phyloP scores from a whole-genome alignment of 148 eudicot species.

The Chenopodium quinoa region DNA sequence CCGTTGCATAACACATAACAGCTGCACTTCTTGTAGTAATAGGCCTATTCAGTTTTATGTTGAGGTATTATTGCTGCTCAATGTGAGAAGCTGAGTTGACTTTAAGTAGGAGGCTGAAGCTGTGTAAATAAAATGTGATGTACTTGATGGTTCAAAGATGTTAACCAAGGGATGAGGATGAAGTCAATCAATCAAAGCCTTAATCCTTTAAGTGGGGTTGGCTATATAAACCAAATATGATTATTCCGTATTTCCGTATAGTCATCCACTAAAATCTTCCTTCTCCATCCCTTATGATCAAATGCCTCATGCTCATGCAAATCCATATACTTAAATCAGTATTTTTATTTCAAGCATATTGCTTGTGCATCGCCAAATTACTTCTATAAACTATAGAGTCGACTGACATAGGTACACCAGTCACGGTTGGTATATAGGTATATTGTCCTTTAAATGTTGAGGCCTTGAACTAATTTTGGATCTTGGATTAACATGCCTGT shows the following conservation, averaged over 20 bases:
- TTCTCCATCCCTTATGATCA: too few species aligned
- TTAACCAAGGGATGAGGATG: neutral
- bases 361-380: too few species aligned
- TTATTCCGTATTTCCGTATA: too few species aligned
- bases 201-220: too few species aligned
- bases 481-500: neutral
- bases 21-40: neutral
- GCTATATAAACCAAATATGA: too few species aligned
- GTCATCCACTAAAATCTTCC: too few species aligned
- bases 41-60: neutral
- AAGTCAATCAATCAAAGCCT: neutral
- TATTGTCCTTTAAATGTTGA: neutral
- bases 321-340: neutral
- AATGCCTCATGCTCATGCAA: too few species aligned
- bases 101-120: neutral
- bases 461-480: neutral
- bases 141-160: neutral
- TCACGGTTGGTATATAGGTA: neutral
- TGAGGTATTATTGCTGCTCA: neutral
- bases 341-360: neutral
- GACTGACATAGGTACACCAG: neutral
- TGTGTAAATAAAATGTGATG: neutral
- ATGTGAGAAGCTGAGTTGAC: slow-evolving; percentile 9
- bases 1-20: too few species aligned
- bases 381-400: too few species aligned